These are phyloP conservation scores for Lecanicillium sp. DNA, from an alignment of 2,329 filamentous ascomycete species.

Conservation along the genomic window DNA sequence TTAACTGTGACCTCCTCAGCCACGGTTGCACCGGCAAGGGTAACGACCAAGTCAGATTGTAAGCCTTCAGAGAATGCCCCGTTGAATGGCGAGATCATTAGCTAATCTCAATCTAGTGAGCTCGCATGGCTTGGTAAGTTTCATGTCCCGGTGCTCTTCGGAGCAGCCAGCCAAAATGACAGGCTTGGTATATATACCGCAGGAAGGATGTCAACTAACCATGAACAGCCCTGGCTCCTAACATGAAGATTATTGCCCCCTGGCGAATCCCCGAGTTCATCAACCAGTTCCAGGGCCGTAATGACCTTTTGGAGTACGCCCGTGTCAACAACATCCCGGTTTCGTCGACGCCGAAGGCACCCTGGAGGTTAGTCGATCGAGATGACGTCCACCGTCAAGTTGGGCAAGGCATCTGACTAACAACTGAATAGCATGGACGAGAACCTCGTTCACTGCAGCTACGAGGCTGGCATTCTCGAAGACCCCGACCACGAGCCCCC, in stretches of 20 bases:
- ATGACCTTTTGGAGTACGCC: constrained; percentile 69
- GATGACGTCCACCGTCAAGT: constrained; percentile 24
- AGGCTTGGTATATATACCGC: not conserved
- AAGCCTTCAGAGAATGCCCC: not conserved
- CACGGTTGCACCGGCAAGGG: constrained; percentile 59
- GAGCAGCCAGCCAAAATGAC: constrained; percentile 22
- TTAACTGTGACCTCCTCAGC: constrained; percentile 35
- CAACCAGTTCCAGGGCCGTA: constrained; percentile 62
- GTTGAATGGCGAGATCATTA: not conserved
- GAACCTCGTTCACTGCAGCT: constrained; percentile 45
- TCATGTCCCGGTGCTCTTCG: too few species aligned
- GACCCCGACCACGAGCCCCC: constrained; percentile 53
- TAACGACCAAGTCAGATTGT: constrained; percentile 13
- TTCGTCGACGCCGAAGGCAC: constrained; percentile 65
- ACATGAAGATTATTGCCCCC: constrained; percentile 66
- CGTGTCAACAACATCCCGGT: constrained; percentile 62
- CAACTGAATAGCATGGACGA: too few species aligned
- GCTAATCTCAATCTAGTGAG: constrained; percentile 22
- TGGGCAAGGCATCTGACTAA: too few species aligned
- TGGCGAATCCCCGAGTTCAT: constrained; percentile 67
- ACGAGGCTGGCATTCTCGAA: constrained; percentile 71
- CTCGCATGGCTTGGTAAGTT: too few species aligned
- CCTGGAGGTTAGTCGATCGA: constrained; percentile 47
- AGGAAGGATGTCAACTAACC: not conserved
- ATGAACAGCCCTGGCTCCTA: constrained; percentile 43